Evolutionary conservation across 2,329 filamentous ascomycete species (phyloP).

Genomic region (Penicillium sp.): DNA sequence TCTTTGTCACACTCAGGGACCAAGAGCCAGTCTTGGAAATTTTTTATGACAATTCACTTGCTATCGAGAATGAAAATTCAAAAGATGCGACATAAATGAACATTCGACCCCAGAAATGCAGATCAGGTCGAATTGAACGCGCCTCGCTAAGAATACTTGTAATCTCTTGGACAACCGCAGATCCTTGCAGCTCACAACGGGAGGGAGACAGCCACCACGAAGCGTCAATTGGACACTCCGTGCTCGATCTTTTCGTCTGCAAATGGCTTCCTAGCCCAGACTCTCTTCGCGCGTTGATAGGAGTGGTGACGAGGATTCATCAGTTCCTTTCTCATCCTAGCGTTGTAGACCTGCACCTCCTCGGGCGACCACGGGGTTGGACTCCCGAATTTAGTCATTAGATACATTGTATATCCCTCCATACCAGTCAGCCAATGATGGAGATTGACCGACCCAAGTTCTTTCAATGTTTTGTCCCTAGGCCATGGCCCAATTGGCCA

Average conservation of each 20-base stretch:
- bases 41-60: no score
- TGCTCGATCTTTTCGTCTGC: background rate
- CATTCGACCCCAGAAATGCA: background rate
- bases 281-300: background rate
- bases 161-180: background rate
- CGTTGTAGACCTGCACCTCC: conserved; percentile 1
- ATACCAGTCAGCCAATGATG: conserved; percentile 1
- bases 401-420: conserved; percentile 2
- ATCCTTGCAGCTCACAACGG: background rate
- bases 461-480: background rate
- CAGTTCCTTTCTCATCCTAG: background rate
- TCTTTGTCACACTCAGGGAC: no score
- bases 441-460: background rate
- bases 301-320: background rate
- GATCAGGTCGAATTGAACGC: background rate
- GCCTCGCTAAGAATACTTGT: background rate
- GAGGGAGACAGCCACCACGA: background rate
- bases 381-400: conserved; percentile 2
- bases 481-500: conserved; percentile 3
- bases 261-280: conserved; percentile 2
- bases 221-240: background rate
- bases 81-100: background rate
- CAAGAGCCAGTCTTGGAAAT: no score
- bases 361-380: background rate
- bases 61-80: background rate